Conservation (phyloP, 1,139 yeast genomes). For the Schwanniomyces etchellsii region DNA sequence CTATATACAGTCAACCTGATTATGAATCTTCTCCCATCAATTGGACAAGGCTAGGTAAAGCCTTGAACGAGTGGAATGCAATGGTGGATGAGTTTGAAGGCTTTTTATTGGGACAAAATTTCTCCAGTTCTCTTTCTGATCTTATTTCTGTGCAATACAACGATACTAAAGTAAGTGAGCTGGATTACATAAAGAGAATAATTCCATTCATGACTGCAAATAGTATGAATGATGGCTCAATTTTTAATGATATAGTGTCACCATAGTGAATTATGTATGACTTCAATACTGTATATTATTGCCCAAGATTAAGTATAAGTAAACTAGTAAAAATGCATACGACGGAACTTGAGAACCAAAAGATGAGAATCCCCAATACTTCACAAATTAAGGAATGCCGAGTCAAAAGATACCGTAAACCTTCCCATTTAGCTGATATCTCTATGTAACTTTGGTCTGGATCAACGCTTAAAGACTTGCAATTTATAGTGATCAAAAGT, state of each 20-base stretch:
- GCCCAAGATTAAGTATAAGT: conserved; percentile 9
- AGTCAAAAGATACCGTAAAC: conserved; percentile 53
- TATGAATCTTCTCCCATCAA: conserved; percentile 5
- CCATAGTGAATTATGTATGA: conserved; percentile 1
- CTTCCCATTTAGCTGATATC: conserved; percentile 40
- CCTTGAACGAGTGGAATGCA: conserved; percentile 61
- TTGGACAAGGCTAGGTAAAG: conserved; percentile 45
- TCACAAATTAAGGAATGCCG: conserved; percentile 43
- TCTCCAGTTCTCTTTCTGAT: conserved; percentile 9
- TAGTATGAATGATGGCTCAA: conserved; percentile 30
- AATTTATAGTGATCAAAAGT: background rate
- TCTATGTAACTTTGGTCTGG: conserved; percentile 11
- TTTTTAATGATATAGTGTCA: conserved; percentile 27
- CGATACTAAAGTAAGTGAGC: conserved; percentile 18
- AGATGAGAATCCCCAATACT: conserved; percentile 41
- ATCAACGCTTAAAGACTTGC: conserved; percentile 8
- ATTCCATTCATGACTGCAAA: conserved; percentile 40
- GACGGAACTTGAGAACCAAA: conserved; percentile 41
- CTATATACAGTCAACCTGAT: background rate
- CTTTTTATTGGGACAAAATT: conserved; percentile 40
- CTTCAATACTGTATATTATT: conserved; percentile 1
- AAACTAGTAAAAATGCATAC: conserved; percentile 23
- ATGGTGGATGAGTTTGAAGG: conserved; percentile 55
- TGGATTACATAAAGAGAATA: conserved; percentile 30
- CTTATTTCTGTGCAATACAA: conserved; percentile 9